Evolutionary conservation across 164 flowering plant genomes (phyloP).

Genomic region (Magnolia changhungtana): DNA sequence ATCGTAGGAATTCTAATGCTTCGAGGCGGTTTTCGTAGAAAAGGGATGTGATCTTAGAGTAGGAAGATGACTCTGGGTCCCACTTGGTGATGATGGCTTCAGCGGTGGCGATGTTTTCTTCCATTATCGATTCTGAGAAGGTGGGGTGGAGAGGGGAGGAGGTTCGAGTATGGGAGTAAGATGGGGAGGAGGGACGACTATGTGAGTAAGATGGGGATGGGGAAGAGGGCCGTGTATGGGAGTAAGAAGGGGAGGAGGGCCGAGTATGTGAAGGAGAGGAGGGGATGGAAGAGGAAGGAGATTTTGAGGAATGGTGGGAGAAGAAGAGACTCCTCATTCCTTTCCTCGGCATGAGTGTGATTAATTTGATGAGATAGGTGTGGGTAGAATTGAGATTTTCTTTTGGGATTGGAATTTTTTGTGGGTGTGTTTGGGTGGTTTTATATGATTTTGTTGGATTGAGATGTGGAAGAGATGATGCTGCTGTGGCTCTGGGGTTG

Average conservation of each 20-base stretch:
- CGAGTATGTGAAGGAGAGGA: not conserved
- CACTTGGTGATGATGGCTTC: constrained; percentile 51
- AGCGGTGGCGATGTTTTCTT: constrained; percentile 38
- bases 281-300: not conserved
- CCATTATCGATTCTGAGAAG: constrained; percentile 37
- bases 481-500: too few relatives aligned
- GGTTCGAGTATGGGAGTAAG: constrained; percentile 4
- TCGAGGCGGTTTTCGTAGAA: constrained; percentile 53
- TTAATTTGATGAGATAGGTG: too few relatives aligned
- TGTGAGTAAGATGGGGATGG: not conserved
- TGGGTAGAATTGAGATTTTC: too few relatives aligned
- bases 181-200: constrained; percentile 1
- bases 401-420: too few relatives aligned
- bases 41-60: constrained; percentile 3
- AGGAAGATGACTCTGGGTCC: constrained; percentile 40
- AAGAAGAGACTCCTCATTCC: constrained; percentile 6
- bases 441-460: too few relatives aligned
- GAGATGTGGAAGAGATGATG: not conserved
- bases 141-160: not conserved
- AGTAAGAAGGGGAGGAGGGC: constrained; percentile 4
- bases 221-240: constrained; percentile 3
- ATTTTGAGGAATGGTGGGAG: constrained; percentile 6
- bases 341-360: not conserved
- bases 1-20: constrained; percentile 46
- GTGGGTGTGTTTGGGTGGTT: too few relatives aligned